These are phyloP conservation scores for Tolypocladium capitatum DNA, from an alignment of 2,329 filamentous ascomycete species.

Conservation along the genomic window DNA sequence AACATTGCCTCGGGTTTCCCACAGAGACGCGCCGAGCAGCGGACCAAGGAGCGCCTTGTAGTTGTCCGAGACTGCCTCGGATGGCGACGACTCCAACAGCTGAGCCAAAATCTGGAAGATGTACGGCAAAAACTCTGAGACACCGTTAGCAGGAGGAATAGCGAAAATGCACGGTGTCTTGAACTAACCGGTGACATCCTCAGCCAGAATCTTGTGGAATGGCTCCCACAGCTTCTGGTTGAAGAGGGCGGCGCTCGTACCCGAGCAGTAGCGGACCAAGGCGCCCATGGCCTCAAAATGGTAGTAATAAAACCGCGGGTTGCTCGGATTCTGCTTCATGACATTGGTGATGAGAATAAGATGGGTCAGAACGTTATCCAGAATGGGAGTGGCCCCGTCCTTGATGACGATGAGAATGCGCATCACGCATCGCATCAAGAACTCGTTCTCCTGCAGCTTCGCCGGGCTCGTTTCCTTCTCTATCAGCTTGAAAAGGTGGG, in stretches of 20 bases:
- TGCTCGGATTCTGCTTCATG: constrained; percentile 90
- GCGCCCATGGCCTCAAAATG: constrained; percentile 93
- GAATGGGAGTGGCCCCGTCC: constrained; percentile 60
- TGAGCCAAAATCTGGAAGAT: constrained; percentile 92
- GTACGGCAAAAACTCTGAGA: constrained; percentile 80
- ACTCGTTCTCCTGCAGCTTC: constrained; percentile 98
- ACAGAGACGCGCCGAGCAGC: constrained; percentile 67
- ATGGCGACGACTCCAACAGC: constrained; percentile 73
- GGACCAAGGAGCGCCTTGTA: constrained; percentile 70
- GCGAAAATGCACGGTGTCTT: background rate
- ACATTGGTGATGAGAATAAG: constrained; percentile 81
- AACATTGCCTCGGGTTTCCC: constrained; percentile 87
- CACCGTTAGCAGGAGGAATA: constrained; percentile 7
- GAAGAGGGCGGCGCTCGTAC: constrained; percentile 54
- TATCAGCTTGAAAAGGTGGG: constrained; percentile 84
- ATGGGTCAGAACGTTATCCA: constrained; percentile 69
- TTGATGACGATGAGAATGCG: constrained; percentile 88
- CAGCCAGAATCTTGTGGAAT: constrained; percentile 66
- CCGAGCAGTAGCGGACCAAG: constrained; percentile 57
- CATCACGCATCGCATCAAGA: constrained; percentile 98
- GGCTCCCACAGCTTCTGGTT: constrained; percentile 73
- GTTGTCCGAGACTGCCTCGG: constrained; percentile 63
- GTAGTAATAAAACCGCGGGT: constrained; percentile 96
- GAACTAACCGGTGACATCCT: constrained; percentile 61
- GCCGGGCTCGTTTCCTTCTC: constrained; percentile 72